Percentiles rank a stretch among this genome's conserved stretches.
Conservation (phyloP, 176 grass and related monocot species). For the Typha latifolia region DNA sequence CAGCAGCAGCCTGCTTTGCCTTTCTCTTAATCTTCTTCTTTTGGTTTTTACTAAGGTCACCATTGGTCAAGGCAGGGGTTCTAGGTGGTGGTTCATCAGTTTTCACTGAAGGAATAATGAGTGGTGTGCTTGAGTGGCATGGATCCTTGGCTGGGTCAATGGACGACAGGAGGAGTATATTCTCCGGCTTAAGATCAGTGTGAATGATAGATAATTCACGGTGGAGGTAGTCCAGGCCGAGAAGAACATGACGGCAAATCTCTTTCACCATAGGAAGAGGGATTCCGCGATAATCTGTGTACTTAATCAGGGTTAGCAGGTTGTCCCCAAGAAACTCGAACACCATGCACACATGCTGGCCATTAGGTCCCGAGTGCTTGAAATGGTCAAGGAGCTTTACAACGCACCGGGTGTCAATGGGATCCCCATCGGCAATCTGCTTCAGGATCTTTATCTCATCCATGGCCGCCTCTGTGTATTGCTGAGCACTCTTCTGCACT, state of each 20-base stretch:
- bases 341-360: constrained; percentile 96
- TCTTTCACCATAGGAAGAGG: constrained; percentile 82
- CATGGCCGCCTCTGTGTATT: constrained; percentile 97
- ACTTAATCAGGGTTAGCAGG: constrained; percentile 89
- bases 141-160: constrained; percentile 93
- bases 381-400: constrained; percentile 98
- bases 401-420: constrained; percentile 56
- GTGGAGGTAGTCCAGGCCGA: constrained; percentile 90
- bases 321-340: constrained; percentile 99
- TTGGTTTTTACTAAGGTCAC: constrained; percentile 62
- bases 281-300: constrained; percentile 65
- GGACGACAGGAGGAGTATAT: constrained; percentile 72
- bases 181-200: constrained; percentile 96
- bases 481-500: constrained; percentile 96
- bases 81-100: constrained; percentile 21
- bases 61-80: constrained; percentile 32
- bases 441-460: constrained; percentile 99
- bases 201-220: constrained; percentile 74
- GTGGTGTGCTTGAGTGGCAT: constrained; percentile 38
- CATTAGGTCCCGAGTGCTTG: constrained; percentile 91
- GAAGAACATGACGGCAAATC: constrained; percentile 75
- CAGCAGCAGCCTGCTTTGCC: constrained; percentile 52
- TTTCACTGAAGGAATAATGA: constrained; percentile 43
- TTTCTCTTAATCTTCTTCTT: constrained; percentile 97
- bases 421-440: constrained; percentile 81